Conservation (phyloP, 2,329 filamentous ascomycete species). For the Chaetomiaceae sp. region DNA sequence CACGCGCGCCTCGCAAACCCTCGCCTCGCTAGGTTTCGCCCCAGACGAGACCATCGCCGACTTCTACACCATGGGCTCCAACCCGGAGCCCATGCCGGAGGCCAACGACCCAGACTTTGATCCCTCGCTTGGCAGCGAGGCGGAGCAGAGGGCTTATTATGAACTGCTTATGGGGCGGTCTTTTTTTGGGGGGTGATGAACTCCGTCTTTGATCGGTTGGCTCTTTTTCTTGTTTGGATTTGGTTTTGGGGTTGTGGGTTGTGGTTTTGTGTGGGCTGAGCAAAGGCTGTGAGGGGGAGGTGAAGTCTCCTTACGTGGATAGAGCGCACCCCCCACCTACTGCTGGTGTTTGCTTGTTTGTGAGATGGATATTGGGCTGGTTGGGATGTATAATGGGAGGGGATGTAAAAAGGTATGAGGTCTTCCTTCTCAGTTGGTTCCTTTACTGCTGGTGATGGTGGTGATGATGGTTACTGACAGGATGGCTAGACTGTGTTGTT, state of each 20-base stretch:
- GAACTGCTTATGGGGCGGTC: slow-evolving; percentile 34
- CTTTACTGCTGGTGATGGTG: too few species aligned
- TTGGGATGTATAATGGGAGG: too few species aligned
- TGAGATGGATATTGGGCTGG: too few species aligned
- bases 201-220: too few species aligned
- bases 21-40: slow-evolving; percentile 35
- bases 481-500: not conserved
- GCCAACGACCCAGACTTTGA: slow-evolving; percentile 26
- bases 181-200: slow-evolving; percentile 19
- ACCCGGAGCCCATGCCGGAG: slow-evolving; percentile 31
- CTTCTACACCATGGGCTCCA: slow-evolving; percentile 35
- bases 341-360: too few species aligned
- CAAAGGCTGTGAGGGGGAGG: too few species aligned
- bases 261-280: too few species aligned
- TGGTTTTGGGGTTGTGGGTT: too few species aligned
- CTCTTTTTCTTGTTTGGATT: too few species aligned
- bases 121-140: slow-evolving; percentile 29
- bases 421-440: too few species aligned
- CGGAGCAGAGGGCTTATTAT: slow-evolving; percentile 36
- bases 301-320: too few species aligned
- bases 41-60: slow-evolving; percentile 35
- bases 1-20: slow-evolving; percentile 32
- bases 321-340: too few species aligned
- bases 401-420: not conserved
- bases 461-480: not conserved